These are phyloP conservation scores for Trichoderma orchidacearum DNA, from an alignment of 495 filamentous ascomycete species.

Conservation along the genomic window DNA sequence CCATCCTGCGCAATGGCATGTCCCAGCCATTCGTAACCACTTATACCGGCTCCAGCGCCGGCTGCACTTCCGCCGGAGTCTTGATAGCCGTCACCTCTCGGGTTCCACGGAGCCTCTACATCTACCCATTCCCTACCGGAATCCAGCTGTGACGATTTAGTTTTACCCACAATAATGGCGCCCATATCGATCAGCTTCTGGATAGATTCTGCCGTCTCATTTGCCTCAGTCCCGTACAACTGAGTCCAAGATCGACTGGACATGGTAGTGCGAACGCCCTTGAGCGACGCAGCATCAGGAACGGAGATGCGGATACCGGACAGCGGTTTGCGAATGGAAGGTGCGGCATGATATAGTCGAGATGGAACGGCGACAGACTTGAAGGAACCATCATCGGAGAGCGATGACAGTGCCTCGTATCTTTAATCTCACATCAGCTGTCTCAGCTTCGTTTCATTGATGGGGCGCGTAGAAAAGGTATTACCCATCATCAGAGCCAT, in stretches of 20 bases:
- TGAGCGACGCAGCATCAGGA: slow-evolving; percentile 31
- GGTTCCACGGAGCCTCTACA: slow-evolving; percentile 29
- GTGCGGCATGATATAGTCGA: slow-evolving; percentile 21
- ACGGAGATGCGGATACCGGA: slow-evolving; percentile 26
- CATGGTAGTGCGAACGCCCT: slow-evolving; percentile 25
- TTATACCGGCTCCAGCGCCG: slow-evolving; percentile 25
- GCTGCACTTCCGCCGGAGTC: slow-evolving; percentile 24
- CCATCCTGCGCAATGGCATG: slow-evolving; percentile 26
- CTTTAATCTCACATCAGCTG: neutral
- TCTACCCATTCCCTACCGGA: slow-evolving; percentile 8
- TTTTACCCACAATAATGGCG: slow-evolving; percentile 35
- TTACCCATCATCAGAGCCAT: neutral
- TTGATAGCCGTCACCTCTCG: slow-evolving; percentile 33
- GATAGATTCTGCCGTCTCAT: slow-evolving; percentile 18
- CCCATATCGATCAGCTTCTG: slow-evolving; percentile 27
- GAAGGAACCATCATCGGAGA: neutral
- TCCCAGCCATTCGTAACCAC: slow-evolving; percentile 35
- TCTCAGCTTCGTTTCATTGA: neutral
- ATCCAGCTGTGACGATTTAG: slow-evolving; percentile 32
- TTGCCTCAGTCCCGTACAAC: slow-evolving; percentile 17
- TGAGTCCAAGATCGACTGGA: slow-evolving; percentile 28
- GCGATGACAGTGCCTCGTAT: neutral
- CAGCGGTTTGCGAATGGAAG: slow-evolving; percentile 18
- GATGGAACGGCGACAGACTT: slow-evolving; percentile 23
- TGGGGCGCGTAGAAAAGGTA: neutral